A percentile compares a stretch with the other conserved stretches of the same genome.
Conservation (phyloP, 768 basidiomycete genomes). For the Chalciporus sphaerocephalus region DNA sequence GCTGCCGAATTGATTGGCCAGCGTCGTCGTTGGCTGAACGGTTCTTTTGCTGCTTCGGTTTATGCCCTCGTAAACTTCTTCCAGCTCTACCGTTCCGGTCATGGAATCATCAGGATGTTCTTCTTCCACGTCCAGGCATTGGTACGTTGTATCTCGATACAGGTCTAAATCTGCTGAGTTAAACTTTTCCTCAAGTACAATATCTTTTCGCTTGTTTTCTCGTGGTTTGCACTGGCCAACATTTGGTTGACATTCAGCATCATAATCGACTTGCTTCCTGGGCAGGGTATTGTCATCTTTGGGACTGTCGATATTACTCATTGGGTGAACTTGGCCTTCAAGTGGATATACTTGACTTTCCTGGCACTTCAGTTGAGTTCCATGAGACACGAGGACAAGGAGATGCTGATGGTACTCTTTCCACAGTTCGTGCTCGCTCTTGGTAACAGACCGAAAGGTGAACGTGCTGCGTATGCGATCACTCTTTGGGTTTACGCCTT, state of each 20-base stretch:
- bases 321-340: slow-evolving; percentile 78
- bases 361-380: slow-evolving; percentile 64
- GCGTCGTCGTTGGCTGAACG: slow-evolving; percentile 94
- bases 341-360: slow-evolving; percentile 86
- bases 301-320: slow-evolving; percentile 70
- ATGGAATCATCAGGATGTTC: slow-evolving; percentile 90
- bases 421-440: slow-evolving; percentile 63
- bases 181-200: slow-evolving; percentile 59
- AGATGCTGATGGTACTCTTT: not conserved
- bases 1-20: slow-evolving; percentile 92
- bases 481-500: slow-evolving; percentile 85
- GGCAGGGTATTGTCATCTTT: slow-evolving; percentile 54
- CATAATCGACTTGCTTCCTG: slow-evolving; percentile 82
- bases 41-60: slow-evolving; percentile 89
- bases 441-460: slow-evolving; percentile 86
- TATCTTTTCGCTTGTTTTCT: slow-evolving; percentile 77
- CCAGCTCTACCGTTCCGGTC: slow-evolving; percentile 79
- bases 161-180: not conserved
- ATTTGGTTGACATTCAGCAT: slow-evolving; percentile 95
- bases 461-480: slow-evolving; percentile 62
- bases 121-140: slow-evolving; percentile 93
- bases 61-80: slow-evolving; percentile 94
- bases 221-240: slow-evolving; percentile 91
- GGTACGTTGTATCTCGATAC: slow-evolving; percentile 41
- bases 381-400: not conserved